Percentiles rank a stretch among this genome's conserved stretches.
Conservation (phyloP, 345 rosid species). For the Microthlaspi erraticum region DNA sequence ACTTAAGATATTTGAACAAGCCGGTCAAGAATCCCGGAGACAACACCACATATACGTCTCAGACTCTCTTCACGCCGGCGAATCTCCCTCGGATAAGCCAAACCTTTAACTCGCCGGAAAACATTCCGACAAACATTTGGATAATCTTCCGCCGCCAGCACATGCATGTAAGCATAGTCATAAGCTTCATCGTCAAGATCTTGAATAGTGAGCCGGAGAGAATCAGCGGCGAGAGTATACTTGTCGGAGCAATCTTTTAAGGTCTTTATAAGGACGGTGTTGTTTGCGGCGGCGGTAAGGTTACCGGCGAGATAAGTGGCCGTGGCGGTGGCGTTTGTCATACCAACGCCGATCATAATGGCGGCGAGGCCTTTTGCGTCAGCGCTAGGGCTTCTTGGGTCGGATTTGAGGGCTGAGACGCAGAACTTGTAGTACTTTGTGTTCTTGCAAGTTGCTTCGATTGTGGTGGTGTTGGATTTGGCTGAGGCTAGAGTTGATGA, state of each 20-base stretch:
- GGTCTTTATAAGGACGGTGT: constrained; percentile 47
- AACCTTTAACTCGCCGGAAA: constrained; percentile 52
- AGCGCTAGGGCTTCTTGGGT: constrained; percentile 56
- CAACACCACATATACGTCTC: constrained; percentile 73
- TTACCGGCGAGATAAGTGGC: constrained; percentile 64
- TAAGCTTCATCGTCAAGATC: constrained; percentile 61
- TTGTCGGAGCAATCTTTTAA: constrained; percentile 70
- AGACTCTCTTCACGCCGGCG: constrained; percentile 66
- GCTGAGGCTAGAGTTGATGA: constrained; percentile 17
- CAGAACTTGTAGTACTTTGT: constrained; percentile 76
- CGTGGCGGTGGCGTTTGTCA: constrained; percentile 71
- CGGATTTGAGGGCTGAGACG: constrained; percentile 71
- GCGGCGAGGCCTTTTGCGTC: constrained; percentile 74
- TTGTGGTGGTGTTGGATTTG: constrained; percentile 45
- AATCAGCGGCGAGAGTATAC: constrained; percentile 61
- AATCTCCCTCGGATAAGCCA: constrained; percentile 68
- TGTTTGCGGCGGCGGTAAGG: constrained; percentile 33
- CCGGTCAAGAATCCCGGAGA: constrained; percentile 62
- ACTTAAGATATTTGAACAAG: constrained; percentile 41
- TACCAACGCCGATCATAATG: constrained; percentile 61
- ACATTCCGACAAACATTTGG: constrained; percentile 69
- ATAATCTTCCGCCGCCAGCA: constrained; percentile 72
- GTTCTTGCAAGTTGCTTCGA: constrained; percentile 67
- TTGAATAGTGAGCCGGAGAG: constrained; percentile 54
- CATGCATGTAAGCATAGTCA: constrained; percentile 75